phyloP scores from a whole-genome alignment of 2,329 filamentous ascomycete species.

The Celoporthe dispersa region DNA sequence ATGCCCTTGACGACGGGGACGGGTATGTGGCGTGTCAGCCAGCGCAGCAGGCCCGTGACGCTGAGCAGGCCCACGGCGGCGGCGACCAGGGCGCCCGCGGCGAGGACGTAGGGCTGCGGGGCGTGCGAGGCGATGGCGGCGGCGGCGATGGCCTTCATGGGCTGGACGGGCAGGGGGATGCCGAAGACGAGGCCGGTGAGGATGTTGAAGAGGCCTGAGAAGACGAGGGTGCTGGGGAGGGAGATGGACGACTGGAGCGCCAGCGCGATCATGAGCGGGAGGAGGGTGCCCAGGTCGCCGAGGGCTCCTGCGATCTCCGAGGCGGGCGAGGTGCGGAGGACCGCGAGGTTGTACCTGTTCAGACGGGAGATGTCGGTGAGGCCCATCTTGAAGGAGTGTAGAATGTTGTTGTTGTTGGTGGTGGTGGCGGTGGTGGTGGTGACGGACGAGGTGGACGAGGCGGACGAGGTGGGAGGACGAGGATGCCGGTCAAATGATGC shows the following conservation, averaged over 20 bases:
- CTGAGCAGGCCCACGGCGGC: slow-evolving; percentile 76
- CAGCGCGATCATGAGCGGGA: slow-evolving; percentile 87
- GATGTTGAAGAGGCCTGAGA: slow-evolving; percentile 87
- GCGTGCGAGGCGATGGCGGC: slow-evolving; percentile 77
- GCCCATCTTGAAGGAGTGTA: slow-evolving; percentile 29
- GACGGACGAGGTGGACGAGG: neutral
- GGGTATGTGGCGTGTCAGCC: slow-evolving; percentile 75
- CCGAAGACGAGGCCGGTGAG: slow-evolving; percentile 82
- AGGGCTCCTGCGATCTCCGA: slow-evolving; percentile 85
- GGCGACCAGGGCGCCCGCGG: slow-evolving; percentile 81
- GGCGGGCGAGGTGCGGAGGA: slow-evolving; percentile 51
- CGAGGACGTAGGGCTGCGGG: slow-evolving; percentile 72
- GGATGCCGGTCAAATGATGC: neutral
- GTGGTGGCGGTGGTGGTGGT: neutral
- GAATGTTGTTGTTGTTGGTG: neutral
- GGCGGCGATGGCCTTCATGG: slow-evolving; percentile 85
- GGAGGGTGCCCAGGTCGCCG: slow-evolving; percentile 86
- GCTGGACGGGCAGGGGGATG: slow-evolving; percentile 88
- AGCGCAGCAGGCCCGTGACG: slow-evolving; percentile 75
- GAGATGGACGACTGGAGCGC: slow-evolving; percentile 78
- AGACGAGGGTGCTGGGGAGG: slow-evolving; percentile 81
- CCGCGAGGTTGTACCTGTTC: slow-evolving; percentile 53
- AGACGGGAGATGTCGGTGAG: slow-evolving; percentile 38
- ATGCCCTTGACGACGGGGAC: slow-evolving; percentile 92
- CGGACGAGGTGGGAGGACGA: neutral